Percentiles rank a stretch among this genome's conserved stretches.
Evolutionary conservation across 768 basidiomycete genomes (phyloP).

Genomic region (Sarcodon aspratus): DNA sequence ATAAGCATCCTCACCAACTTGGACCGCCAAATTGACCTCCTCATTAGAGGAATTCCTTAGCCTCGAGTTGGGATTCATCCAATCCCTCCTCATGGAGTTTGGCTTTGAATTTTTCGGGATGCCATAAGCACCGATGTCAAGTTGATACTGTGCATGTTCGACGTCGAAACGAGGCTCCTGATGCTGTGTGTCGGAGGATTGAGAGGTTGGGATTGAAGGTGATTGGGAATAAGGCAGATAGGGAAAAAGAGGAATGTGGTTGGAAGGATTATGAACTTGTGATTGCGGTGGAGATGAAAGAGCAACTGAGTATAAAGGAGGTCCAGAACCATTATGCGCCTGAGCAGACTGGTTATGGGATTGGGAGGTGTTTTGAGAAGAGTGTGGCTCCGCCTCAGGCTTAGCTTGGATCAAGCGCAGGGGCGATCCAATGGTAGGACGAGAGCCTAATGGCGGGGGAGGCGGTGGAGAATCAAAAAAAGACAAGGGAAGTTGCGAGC

Average conservation of each 20-base stretch:
- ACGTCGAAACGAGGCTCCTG: slow-evolving; percentile 7
- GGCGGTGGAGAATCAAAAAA: slow-evolving; percentile 30
- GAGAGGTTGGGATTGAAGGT: slow-evolving; percentile 12
- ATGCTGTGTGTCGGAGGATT: not conserved
- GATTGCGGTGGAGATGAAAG: slow-evolving; percentile 29
- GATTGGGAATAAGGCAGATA: slow-evolving; percentile 22
- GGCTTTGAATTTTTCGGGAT: slow-evolving; percentile 49
- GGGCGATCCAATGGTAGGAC: slow-evolving; percentile 27
- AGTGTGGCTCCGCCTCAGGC: slow-evolving; percentile 29
- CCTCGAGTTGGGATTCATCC: not conserved
- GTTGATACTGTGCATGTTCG: slow-evolving; percentile 27
- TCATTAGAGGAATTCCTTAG: slow-evolving; percentile 7
- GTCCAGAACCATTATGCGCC: slow-evolving; percentile 10
- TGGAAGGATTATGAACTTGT: slow-evolving; percentile 16
- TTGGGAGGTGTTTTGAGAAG: slow-evolving; percentile 23
- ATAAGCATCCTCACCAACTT: slow-evolving; percentile 91
- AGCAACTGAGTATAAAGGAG: slow-evolving; percentile 29
- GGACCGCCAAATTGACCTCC: slow-evolving; percentile 43
- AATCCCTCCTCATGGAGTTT: slow-evolving; percentile 1
- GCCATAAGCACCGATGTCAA: slow-evolving; percentile 78
- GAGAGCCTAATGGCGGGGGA: slow-evolving; percentile 25
- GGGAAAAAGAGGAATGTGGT: slow-evolving; percentile 27
- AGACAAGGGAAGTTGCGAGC: slow-evolving; percentile 17
- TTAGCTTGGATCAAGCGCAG: slow-evolving; percentile 36
- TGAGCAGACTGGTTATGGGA: slow-evolving; percentile 17